These are phyloP conservation scores for Eutypella sp. DNA, from an alignment of 2,329 filamentous ascomycete species.

Conservation along the genomic window DNA sequence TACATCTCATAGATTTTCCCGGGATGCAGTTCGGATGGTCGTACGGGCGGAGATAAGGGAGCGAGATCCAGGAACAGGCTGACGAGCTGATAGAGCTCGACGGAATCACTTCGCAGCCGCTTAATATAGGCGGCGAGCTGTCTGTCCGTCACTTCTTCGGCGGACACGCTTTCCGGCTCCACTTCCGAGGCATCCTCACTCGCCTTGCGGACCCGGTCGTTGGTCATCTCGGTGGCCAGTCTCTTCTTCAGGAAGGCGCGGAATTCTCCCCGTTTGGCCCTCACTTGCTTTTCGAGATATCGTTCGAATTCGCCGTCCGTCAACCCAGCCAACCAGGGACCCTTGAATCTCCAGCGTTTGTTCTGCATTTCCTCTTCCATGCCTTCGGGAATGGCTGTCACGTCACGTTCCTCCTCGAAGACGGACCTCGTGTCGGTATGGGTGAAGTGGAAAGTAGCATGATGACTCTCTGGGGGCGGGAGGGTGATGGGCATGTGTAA, in stretches of 20 bases:
- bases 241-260: slow-evolving; percentile 45
- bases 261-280: slow-evolving; percentile 50
- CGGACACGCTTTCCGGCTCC: slow-evolving; percentile 25
- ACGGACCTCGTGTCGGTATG: slow-evolving; percentile 41
- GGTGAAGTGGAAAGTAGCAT: no score
- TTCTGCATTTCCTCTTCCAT: slow-evolving; percentile 32
- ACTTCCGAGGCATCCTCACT: slow-evolving; percentile 33
- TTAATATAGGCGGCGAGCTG: slow-evolving; percentile 50
- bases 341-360: slow-evolving; percentile 61
- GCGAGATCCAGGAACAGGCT: slow-evolving; percentile 59
- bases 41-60: slow-evolving; percentile 34
- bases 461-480: slow-evolving; percentile 29
- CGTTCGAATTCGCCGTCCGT: slow-evolving; percentile 54
- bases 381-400: slow-evolving; percentile 38
- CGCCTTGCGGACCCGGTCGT: slow-evolving; percentile 31
- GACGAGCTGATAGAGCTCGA: slow-evolving; percentile 48
- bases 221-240: slow-evolving; percentile 42
- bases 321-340: slow-evolving; percentile 62
- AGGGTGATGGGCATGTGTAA: slow-evolving; percentile 67
- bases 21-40: slow-evolving; percentile 15
- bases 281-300: slow-evolving; percentile 51
- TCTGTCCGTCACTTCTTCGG: slow-evolving; percentile 41
- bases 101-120: slow-evolving; percentile 46
- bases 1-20: slow-evolving; percentile 19
- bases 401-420: slow-evolving; percentile 55